These are phyloP conservation scores for Pochonia chlamydosporia DNA, from an alignment of 2,329 filamentous ascomycete species.

Conservation along the genomic window DNA sequence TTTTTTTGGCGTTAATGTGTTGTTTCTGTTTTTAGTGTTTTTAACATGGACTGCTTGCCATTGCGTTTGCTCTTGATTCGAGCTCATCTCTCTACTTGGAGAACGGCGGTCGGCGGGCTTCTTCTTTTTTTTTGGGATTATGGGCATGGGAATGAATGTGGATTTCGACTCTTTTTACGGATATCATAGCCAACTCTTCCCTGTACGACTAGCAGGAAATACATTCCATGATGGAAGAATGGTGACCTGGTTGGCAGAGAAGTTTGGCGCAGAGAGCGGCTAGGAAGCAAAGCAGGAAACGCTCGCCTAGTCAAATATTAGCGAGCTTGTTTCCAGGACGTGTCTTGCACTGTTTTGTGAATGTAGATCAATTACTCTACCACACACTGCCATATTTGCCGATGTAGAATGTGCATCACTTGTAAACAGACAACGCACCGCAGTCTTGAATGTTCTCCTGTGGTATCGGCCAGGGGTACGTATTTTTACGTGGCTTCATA, in stretches of 20 bases:
- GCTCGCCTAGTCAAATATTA: background rate
- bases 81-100: background rate
- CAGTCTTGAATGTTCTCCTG: too few relatives aligned
- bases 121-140: background rate
- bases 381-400: too few relatives aligned
- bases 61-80: background rate
- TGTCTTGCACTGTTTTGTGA: background rate
- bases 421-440: too few relatives aligned
- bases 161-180: background rate
- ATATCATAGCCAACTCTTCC: background rate
- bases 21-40: background rate
- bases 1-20: constrained; percentile 1
- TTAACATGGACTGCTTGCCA: background rate
- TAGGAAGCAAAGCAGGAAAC: background rate
- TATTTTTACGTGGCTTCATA: too few relatives aligned
- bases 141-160: background rate
- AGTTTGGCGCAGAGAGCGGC: background rate
- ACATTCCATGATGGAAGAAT: constrained; percentile 3
- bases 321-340: background rate
- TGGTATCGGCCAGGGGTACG: too few relatives aligned
- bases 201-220: constrained; percentile 6
- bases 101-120: background rate
- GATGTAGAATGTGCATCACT: too few relatives aligned
- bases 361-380: background rate
- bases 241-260: background rate